These are phyloP conservation scores for Apostasia ramifera DNA, from an alignment of 106 monocot species.

Conservation along the genomic window DNA sequence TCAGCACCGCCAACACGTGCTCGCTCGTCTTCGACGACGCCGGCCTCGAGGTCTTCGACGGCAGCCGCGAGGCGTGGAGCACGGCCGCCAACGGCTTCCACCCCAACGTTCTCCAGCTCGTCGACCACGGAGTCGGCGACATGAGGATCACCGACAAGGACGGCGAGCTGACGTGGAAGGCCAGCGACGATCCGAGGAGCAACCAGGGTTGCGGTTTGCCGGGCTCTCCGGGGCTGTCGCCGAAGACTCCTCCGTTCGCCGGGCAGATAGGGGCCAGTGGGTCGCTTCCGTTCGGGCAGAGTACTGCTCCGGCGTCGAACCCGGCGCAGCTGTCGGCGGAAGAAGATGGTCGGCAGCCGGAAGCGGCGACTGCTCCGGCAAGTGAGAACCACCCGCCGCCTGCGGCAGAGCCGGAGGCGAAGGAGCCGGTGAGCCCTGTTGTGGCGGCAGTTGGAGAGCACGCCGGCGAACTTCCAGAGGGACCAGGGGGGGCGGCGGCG, in stretches of 20 bases:
- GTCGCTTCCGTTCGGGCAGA: slow-evolving; percentile 4
- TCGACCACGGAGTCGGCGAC: slow-evolving; percentile 49
- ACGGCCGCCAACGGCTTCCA: slow-evolving; percentile 14
- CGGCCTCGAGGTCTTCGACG: slow-evolving; percentile 75
- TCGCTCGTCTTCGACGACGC: slow-evolving; percentile 41
- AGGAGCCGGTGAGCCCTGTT: not conserved
- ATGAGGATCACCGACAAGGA: slow-evolving; percentile 59
- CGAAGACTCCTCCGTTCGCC: slow-evolving; percentile 48
- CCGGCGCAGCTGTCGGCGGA: no score
- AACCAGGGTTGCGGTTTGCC: slow-evolving; percentile 42
- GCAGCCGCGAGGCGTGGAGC: slow-evolving; percentile 49
- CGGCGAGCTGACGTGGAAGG: slow-evolving; percentile 71
- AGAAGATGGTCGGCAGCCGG: no score
- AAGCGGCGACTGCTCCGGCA: no score
- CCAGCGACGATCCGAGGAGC: slow-evolving; percentile 47
- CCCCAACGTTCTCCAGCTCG: slow-evolving; percentile 45
- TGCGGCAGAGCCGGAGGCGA: not conserved
- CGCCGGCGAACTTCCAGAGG: not conserved
- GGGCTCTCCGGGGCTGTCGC: slow-evolving; percentile 31
- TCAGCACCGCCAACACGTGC: slow-evolving; percentile 55
- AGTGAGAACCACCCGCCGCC: slow-evolving; percentile 4
- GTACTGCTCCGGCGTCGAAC: no score
- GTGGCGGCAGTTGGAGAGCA: not conserved
- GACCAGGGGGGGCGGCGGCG: not conserved
- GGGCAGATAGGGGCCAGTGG: slow-evolving; percentile 12